Percentiles rank a stretch among this genome's conserved stretches.
Evolutionary conservation across 2,329 filamentous ascomycete species (phyloP).

Genomic region (Cryphonectria naterciae): DNA sequence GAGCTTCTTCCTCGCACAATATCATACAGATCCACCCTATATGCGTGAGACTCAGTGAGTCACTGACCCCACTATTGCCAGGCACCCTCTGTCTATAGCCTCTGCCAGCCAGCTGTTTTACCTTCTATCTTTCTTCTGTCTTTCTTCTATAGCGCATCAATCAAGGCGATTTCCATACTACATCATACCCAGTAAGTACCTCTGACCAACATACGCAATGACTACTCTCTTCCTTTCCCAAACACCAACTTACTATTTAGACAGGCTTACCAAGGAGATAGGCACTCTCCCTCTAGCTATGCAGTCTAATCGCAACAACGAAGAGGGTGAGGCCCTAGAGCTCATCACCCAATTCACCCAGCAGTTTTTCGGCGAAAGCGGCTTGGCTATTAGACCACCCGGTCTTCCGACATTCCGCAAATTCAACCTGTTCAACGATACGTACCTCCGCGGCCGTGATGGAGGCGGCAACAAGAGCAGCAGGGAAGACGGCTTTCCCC

Average conservation of each 20-base stretch:
- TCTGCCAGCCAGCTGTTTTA: neutral
- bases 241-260: no score
- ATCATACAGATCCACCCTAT: no score
- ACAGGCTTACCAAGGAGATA: no score
- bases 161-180: no score
- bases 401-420: neutral
- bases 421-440: neutral
- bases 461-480: neutral
- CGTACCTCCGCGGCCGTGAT: no score
- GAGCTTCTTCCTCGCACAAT: no score
- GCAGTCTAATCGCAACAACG: no score
- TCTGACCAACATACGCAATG: conserved; percentile 40
- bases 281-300: no score
- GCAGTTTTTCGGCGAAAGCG: no score
- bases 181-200: neutral
- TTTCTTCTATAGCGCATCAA: neutral
- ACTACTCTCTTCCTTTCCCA: conserved; percentile 25
- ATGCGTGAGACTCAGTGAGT: no score
- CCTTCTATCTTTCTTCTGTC: neutral
- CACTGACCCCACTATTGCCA: neutral
- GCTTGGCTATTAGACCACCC: neutral
- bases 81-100: neutral
- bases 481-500: neutral
- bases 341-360: no score
- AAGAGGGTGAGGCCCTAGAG: no score